Base-by-base conservation (phyloP, 352 stramenopile genomes). In the Globisporangium echinulatum region DNA sequence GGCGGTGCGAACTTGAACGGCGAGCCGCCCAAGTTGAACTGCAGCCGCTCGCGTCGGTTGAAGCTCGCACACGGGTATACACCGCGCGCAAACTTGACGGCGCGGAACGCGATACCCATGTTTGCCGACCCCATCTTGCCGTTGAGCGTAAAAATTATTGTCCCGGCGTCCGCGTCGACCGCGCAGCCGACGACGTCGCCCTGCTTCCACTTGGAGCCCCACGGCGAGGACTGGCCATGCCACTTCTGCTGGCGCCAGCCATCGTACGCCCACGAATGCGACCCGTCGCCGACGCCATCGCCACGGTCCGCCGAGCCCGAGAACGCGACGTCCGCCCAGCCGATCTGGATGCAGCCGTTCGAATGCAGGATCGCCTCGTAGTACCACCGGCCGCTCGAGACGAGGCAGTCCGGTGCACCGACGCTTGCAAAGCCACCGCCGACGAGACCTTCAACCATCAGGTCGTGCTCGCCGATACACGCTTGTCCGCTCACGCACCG, bases 261-360 rank as follows among this genome's bases (percentile, higher is more conserved):
- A 58, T 98, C 93, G 59, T 97, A 97, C 9, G 88, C 89, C 92
- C 92, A 98, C 10, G 92, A 98, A 57, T 96, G 84, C 5, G 75
- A 71, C 14, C 90, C 86, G 71, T 98, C 93, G 54, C 93, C 93
- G 55, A 98, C 90, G 49, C 93, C 93, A 71, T 97, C 86, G 42
- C 91, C 93, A 40, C 88, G 72, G 55, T 92, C 86, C 19, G 89
- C 87, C 25, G 90, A 86, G 36, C 87, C 85, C 11, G 70, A 93
- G 54, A 97, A 97, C 8, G 83, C 82, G 9, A 91, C 82, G 62
- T 97, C 87, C 25, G 88, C 88, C 93, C 92, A 98, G 4, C 93
- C 93, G 56, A 98, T 96, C 67, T 98, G 93, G 65, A 98, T 97
- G 58, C 94, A 94, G 49, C 92, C 92, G 42, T 95, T 96, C 0